Conservation (phyloP, 2,329 filamentous ascomycete species). For the Cladorrhinum sp. region DNA sequence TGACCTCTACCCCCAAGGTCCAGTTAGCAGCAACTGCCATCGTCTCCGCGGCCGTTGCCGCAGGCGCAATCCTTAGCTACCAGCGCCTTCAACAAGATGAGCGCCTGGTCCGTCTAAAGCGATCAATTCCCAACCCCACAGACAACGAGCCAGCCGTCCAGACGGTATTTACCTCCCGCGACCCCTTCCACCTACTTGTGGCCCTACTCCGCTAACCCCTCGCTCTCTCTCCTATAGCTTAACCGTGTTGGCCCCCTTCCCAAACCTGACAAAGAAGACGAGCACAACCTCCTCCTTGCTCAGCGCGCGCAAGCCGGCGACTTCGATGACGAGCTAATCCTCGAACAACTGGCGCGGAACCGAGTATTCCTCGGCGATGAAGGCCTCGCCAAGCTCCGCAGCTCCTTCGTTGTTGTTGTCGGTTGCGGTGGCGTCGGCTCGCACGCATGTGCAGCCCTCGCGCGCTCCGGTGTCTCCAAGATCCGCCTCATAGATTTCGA, state of each 20-base stretch:
- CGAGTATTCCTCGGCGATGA: constrained; percentile 83
- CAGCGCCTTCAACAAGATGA: constrained; percentile 57
- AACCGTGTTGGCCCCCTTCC: constrained; percentile 55
- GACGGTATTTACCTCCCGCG: constrained; percentile 32
- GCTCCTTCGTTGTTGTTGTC: constrained; percentile 82
- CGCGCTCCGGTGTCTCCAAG: constrained; percentile 83
- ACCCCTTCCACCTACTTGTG: not conserved
- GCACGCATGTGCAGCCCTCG: constrained; percentile 81
- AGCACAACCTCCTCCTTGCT: constrained; percentile 56
- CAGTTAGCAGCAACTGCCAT: constrained; percentile 72
- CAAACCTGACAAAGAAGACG: constrained; percentile 57
- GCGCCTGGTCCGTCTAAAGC: constrained; percentile 56
- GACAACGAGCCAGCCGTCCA: constrained; percentile 35
- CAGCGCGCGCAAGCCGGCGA: constrained; percentile 60
- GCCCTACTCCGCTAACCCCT: not conserved
- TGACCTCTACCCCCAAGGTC: constrained; percentile 45
- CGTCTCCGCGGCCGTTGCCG: constrained; percentile 58
- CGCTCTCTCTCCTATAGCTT: constrained; percentile 41
- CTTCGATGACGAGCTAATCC: constrained; percentile 75
- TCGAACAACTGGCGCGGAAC: constrained; percentile 92
- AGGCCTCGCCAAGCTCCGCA: constrained; percentile 75
- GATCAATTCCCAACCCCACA: constrained; percentile 50
- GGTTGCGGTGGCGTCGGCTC: constrained; percentile 94
- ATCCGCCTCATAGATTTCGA: constrained; percentile 94
- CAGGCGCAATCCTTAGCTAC: constrained; percentile 59